A percentile compares a stretch with the other conserved stretches of the same genome.
These are phyloP conservation scores for Sporothrix brasiliensis DNA, from an alignment of 2,329 filamentous ascomycete genomes.

Conservation along the genomic window DNA sequence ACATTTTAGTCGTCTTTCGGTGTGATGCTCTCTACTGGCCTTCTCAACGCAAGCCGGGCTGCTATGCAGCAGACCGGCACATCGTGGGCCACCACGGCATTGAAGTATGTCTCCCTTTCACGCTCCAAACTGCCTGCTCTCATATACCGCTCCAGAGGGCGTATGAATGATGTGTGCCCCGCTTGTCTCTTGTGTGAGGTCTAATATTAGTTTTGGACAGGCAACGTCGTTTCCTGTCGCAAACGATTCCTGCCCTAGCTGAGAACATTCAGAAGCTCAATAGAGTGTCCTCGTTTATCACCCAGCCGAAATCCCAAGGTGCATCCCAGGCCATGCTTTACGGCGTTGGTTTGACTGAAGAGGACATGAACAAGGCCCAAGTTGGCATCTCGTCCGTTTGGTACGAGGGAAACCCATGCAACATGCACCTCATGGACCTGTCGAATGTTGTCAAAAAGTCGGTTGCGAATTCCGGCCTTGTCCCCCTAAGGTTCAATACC, in stretches of 20 bases:
- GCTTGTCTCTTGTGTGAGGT: too few species aligned
- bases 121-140: background rate
- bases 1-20: background rate
- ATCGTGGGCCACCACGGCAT: conserved; percentile 5
- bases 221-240: conserved; percentile 55
- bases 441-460: conserved; percentile 71
- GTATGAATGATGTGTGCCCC: background rate
- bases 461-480: conserved; percentile 70
- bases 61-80: conserved; percentile 13
- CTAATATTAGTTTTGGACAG: conserved; percentile 15
- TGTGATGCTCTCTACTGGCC: conserved; percentile 30
- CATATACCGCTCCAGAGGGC: background rate
- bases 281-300: conserved; percentile 80
- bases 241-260: conserved; percentile 52
- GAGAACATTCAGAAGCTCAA: conserved; percentile 67
- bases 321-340: conserved; percentile 99
- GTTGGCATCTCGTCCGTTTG: conserved; percentile 97
- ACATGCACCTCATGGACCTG: conserved; percentile 96
- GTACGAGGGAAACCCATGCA: conserved; percentile 98
- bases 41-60: conserved; percentile 25
- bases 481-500: conserved; percentile 98
- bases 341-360: conserved; percentile 83
- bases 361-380: conserved; percentile 94
- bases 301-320: conserved; percentile 96
- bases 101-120: conserved; percentile 17